phyloP scores from a whole-genome alignment of 2,329 filamentous ascomycete genomes.

The Ophiostoma sp. region DNA sequence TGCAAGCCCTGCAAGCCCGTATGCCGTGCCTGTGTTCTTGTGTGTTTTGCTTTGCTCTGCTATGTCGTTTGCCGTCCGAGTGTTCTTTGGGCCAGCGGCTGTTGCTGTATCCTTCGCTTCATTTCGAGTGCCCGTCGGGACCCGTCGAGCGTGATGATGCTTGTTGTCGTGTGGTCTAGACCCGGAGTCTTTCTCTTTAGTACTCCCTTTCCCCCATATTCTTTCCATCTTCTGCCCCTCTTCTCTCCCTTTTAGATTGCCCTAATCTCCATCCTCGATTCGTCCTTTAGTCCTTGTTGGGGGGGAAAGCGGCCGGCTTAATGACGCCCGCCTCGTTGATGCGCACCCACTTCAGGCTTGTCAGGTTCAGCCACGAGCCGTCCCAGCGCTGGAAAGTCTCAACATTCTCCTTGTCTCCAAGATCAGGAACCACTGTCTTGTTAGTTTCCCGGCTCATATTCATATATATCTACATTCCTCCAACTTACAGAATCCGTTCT shows the following conservation, averaged over 20 bases:
- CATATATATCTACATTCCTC: slow-evolving; percentile 15
- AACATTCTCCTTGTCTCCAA: slow-evolving; percentile 62
- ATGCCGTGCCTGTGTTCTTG: background rate
- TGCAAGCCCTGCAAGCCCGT: background rate
- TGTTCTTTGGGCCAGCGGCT: background rate
- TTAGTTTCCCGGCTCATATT: slow-evolving; percentile 20
- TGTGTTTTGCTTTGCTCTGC: background rate
- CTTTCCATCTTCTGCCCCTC: background rate
- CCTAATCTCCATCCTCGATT: background rate
- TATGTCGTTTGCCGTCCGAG: background rate
- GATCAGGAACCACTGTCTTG: slow-evolving; percentile 62
- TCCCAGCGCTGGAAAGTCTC: slow-evolving; percentile 68
- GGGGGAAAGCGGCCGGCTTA: slow-evolving; percentile 72
- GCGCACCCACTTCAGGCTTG: slow-evolving; percentile 70
- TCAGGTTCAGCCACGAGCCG: slow-evolving; percentile 75
- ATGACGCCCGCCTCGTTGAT: slow-evolving; percentile 60
- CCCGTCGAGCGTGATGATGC: background rate
- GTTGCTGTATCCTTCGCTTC: slow-evolving; percentile 1
- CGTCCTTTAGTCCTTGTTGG: slow-evolving; percentile 38
- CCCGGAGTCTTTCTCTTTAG: background rate
- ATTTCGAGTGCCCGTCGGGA: background rate
- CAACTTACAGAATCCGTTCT: slow-evolving; percentile 67
- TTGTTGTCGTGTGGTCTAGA: background rate
- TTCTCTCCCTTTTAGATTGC: no score
- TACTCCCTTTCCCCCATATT: background rate